Evolutionary conservation across 345 rosid species (phyloP), one percentile per base, ranked within the genome.

Genomic region (Lepidium aucheri): DNA sequence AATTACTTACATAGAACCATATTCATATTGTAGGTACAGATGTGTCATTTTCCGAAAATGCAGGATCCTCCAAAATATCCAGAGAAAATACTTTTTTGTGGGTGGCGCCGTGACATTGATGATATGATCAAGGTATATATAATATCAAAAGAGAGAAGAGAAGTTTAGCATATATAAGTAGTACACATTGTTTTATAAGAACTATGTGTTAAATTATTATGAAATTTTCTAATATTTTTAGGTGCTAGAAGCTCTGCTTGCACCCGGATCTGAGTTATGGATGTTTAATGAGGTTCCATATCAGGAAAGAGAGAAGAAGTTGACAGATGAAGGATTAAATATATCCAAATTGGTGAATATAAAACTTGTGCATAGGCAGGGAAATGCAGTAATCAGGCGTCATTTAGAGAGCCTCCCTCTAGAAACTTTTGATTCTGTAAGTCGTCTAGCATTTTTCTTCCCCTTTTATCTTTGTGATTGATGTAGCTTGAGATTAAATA

Each of bases 51-150:
- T 70, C 92, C 89, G 5, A 86, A 80, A 67, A 70, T 67, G 49
- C 68, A 73, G 50, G 94, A 91, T 53, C 98, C 85, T 73, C 96
- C 96, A 54, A 88, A 91, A 71, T 86, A 82, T 81, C 95, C 96
- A 5, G 98, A 91, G 83, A 91, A 68, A 83, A 86, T 91, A 67
- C 74, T 91, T 15, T 88, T 91, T 63, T 88, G 95, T 73, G 98
- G 98, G 34, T 91, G 98, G 98, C 91, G 98, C 17, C 91, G 98
- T 45, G 96, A 88, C 84, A 86, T 91, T 69, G 84, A 88, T 80
- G 98, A 91, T 84, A 91, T 91, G 98, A 91, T 91, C 59, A 80
- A 72, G 91, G 98, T 88, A 85, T 70, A 60, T 39, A 30, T 3
- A 26, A 5, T 26, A 40, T 32, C 20, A 28, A 18, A 6, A 20